These are phyloP conservation scores for Agaricus sinodeliciosus DNA, from an alignment of 768 basidiomycete genomes.

Conservation along the genomic window DNA sequence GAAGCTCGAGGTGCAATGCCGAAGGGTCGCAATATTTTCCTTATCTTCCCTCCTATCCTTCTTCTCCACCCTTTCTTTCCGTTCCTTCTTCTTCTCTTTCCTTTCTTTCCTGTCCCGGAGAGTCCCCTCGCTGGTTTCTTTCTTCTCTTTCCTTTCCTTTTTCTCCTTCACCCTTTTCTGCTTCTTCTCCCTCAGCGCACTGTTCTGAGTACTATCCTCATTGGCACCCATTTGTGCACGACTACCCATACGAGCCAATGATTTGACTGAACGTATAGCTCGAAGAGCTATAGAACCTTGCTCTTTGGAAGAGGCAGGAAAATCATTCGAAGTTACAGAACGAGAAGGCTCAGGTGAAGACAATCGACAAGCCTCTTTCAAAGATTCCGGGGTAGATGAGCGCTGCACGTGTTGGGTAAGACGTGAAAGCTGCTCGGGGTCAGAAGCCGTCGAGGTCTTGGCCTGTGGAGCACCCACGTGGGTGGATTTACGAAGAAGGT, in stretches of 20 bases:
- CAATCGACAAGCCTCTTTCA: constrained; percentile 11
- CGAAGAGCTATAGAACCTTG: constrained; percentile 69
- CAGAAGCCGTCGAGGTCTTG: constrained; percentile 12
- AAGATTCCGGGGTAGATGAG: constrained; percentile 7
- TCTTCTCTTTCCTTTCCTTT: constrained; percentile 21
- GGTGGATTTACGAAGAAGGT: constrained; percentile 26
- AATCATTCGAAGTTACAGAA: constrained; percentile 28
- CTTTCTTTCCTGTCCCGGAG: constrained; percentile 17
- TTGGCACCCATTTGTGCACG: constrained; percentile 49
- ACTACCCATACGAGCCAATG: constrained; percentile 64
- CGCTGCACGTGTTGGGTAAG: constrained; percentile 10
- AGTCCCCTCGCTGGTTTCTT: constrained; percentile 21
- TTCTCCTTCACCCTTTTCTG: constrained; percentile 28
- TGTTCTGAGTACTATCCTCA: constrained; percentile 18
- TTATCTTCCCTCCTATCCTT: constrained; percentile 22
- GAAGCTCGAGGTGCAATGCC: constrained; percentile 57
- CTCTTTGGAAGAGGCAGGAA: constrained; percentile 28
- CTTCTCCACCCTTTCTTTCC: constrained; percentile 18
- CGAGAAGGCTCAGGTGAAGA: constrained; percentile 14
- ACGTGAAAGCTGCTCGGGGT: constrained; percentile 10
- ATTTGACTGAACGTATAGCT: constrained; percentile 71
- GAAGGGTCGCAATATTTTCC: constrained; percentile 27
- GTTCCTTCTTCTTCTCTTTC: constrained; percentile 17
- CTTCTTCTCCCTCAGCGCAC: constrained; percentile 22
- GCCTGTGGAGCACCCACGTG: constrained; percentile 22